Percentiles rank a stretch among this genome's conserved stretches.
These are phyloP conservation scores for Populus ilicifolia DNA, from an alignment of 345 rosid genomes.

Conservation along the genomic window DNA sequence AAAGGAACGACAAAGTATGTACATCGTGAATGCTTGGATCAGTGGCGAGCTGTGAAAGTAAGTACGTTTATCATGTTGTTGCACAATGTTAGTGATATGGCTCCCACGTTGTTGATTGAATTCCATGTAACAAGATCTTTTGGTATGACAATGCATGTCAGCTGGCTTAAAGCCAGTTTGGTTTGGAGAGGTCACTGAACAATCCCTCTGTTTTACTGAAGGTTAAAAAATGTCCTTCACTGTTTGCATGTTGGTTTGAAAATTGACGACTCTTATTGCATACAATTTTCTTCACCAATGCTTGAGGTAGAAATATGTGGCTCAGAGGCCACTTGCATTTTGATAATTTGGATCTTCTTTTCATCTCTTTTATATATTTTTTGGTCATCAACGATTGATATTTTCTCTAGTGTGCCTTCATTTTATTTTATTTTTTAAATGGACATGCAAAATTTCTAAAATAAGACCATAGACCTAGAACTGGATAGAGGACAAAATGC, in stretches of 20 bases:
- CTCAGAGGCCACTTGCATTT: not conserved
- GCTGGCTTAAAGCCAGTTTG: not conserved
- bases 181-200: not conserved
- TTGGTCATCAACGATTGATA: not conserved
- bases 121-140: not conserved
- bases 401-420: not conserved
- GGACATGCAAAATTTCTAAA: not conserved
- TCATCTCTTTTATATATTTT: not conserved
- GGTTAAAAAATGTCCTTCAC: not conserved
- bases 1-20: constrained; percentile 98
- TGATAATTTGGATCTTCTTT: not conserved
- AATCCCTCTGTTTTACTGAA: not conserved
- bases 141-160: not conserved
- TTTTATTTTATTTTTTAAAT: not conserved
- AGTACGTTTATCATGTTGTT: not conserved
- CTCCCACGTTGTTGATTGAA: not conserved
- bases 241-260: not conserved
- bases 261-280: not conserved
- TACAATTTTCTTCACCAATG: constrained; percentile 3
- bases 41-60: constrained; percentile 97
- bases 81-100: not conserved
- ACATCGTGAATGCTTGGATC: constrained; percentile 95
- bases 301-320: not conserved
- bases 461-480: not conserved
- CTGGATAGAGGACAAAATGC: not conserved